These are phyloP conservation scores for Parietaria judaica DNA, from an alignment of 306 rosid genomes.

Conservation along the genomic window DNA sequence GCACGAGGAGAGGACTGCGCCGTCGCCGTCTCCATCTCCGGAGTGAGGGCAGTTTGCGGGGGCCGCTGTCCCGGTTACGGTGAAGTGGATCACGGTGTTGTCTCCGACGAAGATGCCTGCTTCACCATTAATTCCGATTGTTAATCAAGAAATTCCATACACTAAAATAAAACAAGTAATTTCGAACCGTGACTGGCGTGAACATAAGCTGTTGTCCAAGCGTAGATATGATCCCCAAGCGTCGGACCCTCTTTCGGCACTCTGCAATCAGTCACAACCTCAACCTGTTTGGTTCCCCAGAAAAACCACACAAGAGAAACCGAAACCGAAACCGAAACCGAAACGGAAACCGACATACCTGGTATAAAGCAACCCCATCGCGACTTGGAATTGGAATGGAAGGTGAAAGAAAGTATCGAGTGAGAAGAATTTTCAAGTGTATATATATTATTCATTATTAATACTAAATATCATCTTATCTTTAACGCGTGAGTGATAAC, in stretches of 20 bases:
- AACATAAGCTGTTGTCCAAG: conserved; percentile 81
- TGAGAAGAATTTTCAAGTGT: too few species aligned
- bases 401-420: too few species aligned
- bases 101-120: conserved; percentile 77
- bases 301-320: background rate
- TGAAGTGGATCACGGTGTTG: conserved; percentile 76
- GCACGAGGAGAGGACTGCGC: conserved; percentile 70
- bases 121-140: background rate
- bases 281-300: background rate
- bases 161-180: background rate
- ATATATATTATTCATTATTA: too few species aligned
- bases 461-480: too few species aligned
- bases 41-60: conserved; percentile 47
- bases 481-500: too few species aligned
- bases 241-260: conserved; percentile 47
- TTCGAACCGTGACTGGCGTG: conserved; percentile 81
- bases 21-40: conserved; percentile 32
- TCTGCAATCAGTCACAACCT: conserved; percentile 27
- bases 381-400: too few species aligned
- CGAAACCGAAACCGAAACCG: background rate
- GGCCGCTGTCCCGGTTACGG: conserved; percentile 78
- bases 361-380: conserved; percentile 71
- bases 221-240: conserved; percentile 88
- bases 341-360: conserved; percentile 31
- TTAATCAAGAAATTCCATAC: too few species aligned